Conservation (phyloP, 2,329 filamentous ascomycete species). For the Aspergillus ruber region DNA sequence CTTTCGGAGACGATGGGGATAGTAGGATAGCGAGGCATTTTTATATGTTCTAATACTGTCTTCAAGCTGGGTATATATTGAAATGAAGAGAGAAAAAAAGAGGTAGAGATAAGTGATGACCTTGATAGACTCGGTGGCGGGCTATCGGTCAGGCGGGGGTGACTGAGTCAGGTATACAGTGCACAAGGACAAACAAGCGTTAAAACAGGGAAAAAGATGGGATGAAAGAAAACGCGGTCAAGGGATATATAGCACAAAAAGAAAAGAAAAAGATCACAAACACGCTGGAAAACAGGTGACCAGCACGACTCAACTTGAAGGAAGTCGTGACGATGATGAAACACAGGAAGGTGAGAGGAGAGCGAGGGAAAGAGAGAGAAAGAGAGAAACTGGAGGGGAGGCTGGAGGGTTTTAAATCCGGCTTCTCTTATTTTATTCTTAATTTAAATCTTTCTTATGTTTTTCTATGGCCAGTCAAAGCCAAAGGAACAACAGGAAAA, state of each 20-base stretch:
- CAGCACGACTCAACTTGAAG: background rate
- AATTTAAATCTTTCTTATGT: background rate
- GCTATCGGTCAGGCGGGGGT: too few species aligned
- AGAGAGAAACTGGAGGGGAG: background rate
- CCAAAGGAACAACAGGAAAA: background rate
- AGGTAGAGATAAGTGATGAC: conserved; percentile 1
- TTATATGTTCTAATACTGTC: background rate
- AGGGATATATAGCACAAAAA: background rate
- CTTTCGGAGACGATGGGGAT: conserved; percentile 16
- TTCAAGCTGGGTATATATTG: background rate
- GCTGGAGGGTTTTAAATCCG: background rate
- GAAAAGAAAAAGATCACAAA: conserved; percentile 4
- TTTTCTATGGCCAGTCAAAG: too few species aligned
- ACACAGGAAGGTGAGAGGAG: background rate
- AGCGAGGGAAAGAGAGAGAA: background rate
- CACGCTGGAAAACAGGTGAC: background rate
- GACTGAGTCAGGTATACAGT: too few species aligned
- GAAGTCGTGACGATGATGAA: background rate
- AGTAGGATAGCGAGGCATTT: conserved; percentile 2
- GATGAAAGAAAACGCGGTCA: too few species aligned
- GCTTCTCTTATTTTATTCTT: background rate
- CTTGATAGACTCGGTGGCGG: too few species aligned
- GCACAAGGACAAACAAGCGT: too few species aligned
- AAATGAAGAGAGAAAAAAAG: conserved; percentile 3
- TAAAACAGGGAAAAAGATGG: too few species aligned